Evolutionary conservation across 257 asterid species (phyloP).

Genomic region (Schizonepeta tenuifolia): DNA sequence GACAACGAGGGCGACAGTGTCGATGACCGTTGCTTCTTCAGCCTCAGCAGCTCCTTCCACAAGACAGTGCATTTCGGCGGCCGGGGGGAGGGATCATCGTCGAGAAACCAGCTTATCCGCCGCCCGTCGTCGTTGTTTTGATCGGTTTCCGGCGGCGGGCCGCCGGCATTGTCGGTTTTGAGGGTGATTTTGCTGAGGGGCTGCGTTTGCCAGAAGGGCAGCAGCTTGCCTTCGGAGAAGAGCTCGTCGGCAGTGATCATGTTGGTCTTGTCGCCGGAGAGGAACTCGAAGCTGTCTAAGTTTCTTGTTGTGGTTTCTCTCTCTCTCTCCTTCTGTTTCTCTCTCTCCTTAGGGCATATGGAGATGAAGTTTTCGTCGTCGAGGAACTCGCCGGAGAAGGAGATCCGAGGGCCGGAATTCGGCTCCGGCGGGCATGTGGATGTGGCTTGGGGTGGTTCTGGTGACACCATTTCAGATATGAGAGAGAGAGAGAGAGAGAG

Average conservation of each 20-base stretch:
- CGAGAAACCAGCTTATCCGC: conserved; percentile 75
- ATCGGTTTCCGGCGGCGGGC: conserved; percentile 2
- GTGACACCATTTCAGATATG: conserved; percentile 52
- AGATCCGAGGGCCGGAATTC: conserved; percentile 52
- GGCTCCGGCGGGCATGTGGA: conserved; percentile 26
- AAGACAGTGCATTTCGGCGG: conserved; percentile 87
- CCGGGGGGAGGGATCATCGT: conserved; percentile 92
- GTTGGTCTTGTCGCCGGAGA: conserved; percentile 45
- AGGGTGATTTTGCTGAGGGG: conserved; percentile 53
- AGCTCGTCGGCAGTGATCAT: conserved; percentile 78
- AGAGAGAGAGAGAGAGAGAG: background rate
- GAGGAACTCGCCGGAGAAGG: conserved; percentile 86
- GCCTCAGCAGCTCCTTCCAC: conserved; percentile 75
- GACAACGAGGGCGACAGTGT: conserved; percentile 53
- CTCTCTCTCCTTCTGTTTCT: background rate
- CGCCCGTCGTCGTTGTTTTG: conserved; percentile 36
- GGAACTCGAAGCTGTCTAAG: conserved; percentile 68
- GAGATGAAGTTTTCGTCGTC: conserved; percentile 73
- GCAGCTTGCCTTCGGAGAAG: conserved; percentile 73
- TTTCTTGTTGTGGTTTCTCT: conserved; percentile 24
- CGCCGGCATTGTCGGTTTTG: conserved; percentile 36
- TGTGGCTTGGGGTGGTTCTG: conserved; percentile 40
- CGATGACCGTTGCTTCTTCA: conserved; percentile 65
- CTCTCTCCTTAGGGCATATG: conserved; percentile 48
- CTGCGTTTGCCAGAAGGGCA: conserved; percentile 72